Evolutionary conservation across 2,329 filamentous ascomycete genomes (phyloP).

Genomic region (Penicillium expansum): DNA sequence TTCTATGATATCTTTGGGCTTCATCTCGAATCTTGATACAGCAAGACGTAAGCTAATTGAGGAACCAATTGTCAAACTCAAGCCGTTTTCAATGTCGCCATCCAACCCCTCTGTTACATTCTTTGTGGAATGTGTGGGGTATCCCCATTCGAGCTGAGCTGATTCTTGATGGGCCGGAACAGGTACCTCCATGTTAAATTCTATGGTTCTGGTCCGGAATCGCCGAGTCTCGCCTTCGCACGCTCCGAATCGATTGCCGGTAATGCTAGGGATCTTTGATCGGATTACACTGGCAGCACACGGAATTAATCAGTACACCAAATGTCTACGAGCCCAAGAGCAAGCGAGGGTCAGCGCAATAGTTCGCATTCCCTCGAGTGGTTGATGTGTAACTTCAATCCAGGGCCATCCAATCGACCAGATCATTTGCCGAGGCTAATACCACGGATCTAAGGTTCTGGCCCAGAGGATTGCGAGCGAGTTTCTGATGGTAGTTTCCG

Average conservation of each 20-base stretch:
- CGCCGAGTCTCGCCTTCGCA: neutral
- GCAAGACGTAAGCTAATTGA: neutral
- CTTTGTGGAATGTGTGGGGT: neutral
- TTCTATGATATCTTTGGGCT: neutral
- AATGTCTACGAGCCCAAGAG: neutral
- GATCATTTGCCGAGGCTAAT: neutral
- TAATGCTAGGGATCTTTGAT: neutral
- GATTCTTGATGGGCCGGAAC: neutral
- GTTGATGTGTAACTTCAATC: neutral
- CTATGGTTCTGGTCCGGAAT: neutral
- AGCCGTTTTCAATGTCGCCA: neutral
- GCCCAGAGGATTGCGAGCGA: conserved; percentile 6
- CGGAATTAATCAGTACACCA: neutral
- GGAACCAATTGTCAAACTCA: neutral
- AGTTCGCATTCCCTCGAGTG: neutral
- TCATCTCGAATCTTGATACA: neutral
- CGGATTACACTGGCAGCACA: too few relatives aligned
- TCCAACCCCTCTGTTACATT: neutral
- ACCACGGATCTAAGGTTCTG: conserved; percentile 10
- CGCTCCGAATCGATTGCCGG: neutral
- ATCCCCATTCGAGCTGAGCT: neutral
- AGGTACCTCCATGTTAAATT: neutral
- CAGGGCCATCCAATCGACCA: neutral
- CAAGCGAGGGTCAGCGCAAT: neutral
- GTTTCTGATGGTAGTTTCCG: conserved; percentile 17